Evolutionary conservation across 2,329 filamentous ascomycete species (phyloP).

Genomic region (Pseudogymnoascus sp.): DNA sequence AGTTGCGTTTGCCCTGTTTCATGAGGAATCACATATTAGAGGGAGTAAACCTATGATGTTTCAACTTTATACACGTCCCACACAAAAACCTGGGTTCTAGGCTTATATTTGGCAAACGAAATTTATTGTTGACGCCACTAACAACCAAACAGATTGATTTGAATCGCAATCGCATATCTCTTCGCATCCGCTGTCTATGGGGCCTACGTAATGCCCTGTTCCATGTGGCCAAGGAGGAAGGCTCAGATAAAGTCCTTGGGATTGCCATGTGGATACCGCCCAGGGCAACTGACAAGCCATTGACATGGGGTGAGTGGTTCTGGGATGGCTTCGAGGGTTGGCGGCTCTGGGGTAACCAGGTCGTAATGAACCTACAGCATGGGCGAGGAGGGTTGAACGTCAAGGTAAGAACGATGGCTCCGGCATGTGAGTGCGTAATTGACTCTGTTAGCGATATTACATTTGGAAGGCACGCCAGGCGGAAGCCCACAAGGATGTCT

Average conservation of each 20-base stretch:
- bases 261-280: constrained; percentile 67
- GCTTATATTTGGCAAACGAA: neutral
- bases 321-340: constrained; percentile 39
- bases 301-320: constrained; percentile 54
- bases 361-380: constrained; percentile 58
- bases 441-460: constrained; percentile 48
- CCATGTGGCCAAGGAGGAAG: constrained; percentile 57
- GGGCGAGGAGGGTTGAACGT: constrained; percentile 62
- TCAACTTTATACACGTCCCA: neutral
- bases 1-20: constrained; percentile 17
- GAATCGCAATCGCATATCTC: constrained; percentile 52
- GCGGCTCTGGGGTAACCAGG: constrained; percentile 58
- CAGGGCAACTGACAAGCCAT: constrained; percentile 35
- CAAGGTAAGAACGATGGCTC: constrained; percentile 32
- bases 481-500: constrained; percentile 51
- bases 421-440: neutral
- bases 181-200: constrained; percentile 60
- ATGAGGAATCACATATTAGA: neutral
- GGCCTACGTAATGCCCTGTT: constrained; percentile 63
- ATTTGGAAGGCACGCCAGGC: constrained; percentile 64
- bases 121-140: neutral
- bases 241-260: constrained; percentile 48
- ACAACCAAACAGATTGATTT: constrained; percentile 43
- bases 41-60: neutral
- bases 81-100: neutral